Evolutionary conservation across 2,329 filamentous ascomycete species (phyloP).

Genomic region (Ophiosphaerella herpotricha): DNA sequence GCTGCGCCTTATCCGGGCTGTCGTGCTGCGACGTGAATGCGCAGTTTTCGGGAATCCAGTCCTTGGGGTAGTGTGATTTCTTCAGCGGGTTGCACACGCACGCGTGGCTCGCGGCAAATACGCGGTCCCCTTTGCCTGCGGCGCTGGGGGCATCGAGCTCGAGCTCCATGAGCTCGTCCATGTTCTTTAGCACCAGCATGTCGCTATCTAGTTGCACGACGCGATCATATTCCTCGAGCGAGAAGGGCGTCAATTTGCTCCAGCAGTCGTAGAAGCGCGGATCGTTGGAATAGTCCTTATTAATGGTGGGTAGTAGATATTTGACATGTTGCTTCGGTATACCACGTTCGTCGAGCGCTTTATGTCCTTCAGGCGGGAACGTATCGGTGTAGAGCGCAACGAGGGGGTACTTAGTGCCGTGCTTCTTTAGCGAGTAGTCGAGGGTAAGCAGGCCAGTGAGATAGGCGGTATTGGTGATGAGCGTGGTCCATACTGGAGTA

Average conservation of each 20-base stretch:
- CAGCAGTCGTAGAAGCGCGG: conserved; percentile 89
- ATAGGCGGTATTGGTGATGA: conserved; percentile 85
- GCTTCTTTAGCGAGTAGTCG: conserved; percentile 72
- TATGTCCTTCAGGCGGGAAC: conserved; percentile 70
- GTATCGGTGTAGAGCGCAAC: conserved; percentile 81
- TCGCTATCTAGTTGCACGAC: conserved; percentile 87
- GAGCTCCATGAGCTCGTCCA: conserved; percentile 92
- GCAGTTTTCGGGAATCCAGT: conserved; percentile 69
- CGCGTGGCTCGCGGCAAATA: conserved; percentile 83
- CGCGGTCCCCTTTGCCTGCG: conserved; percentile 61
- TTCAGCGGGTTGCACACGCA: conserved; percentile 84
- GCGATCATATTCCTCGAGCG: conserved; percentile 73
- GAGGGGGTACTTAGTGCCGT: conserved; percentile 72
- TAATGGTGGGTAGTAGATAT: conserved; percentile 69
- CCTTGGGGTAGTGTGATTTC: conserved; percentile 75
- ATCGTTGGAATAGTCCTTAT: conserved; percentile 74
- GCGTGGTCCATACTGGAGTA: conserved; percentile 76
- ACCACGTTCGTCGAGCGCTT: conserved; percentile 68
- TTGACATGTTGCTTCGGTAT: conserved; percentile 73
- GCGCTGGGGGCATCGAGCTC: conserved; percentile 65
- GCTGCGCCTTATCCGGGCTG: conserved; percentile 57
- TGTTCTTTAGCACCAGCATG: conserved; percentile 82
- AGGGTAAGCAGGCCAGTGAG: conserved; percentile 82
- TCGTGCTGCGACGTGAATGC: conserved; percentile 64
- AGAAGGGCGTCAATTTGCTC: conserved; percentile 83